phyloP scores from a whole-genome alignment of 371 early-diverging fungal genomes.

The Nematocida major region DNA sequence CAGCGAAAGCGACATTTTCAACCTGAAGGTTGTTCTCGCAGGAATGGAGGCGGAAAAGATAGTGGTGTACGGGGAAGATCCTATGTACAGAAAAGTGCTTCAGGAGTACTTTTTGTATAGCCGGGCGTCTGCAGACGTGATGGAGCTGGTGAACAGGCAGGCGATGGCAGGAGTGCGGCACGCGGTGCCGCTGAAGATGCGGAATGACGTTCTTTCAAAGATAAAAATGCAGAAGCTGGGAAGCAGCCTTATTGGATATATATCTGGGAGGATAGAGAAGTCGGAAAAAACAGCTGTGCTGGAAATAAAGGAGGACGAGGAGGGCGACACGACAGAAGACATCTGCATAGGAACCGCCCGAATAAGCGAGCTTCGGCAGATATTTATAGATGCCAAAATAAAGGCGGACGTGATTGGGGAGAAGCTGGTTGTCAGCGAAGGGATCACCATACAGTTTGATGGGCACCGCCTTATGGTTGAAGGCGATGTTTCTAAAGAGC shows the following conservation, averaged over 20 bases:
- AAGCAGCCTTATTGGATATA: slow-evolving; percentile 34
- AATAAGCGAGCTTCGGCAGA: slow-evolving; percentile 49
- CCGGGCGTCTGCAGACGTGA: neutral
- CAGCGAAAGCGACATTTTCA: slow-evolving; percentile 44
- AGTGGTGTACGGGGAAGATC: slow-evolving; percentile 18
- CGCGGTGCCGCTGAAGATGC: slow-evolving; percentile 45
- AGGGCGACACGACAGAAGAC: neutral
- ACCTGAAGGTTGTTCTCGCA: slow-evolving; percentile 7
- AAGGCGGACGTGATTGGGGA: slow-evolving; percentile 56
- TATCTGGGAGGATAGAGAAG: slow-evolving; percentile 13
- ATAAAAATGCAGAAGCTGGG: slow-evolving; percentile 48
- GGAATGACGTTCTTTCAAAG: slow-evolving; percentile 6
- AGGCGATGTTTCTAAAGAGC: slow-evolving; percentile 47
- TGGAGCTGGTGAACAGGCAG: slow-evolving; percentile 6
- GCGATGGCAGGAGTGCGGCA: slow-evolving; percentile 31
- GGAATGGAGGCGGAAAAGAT: slow-evolving; percentile 21
- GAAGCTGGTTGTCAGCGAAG: slow-evolving; percentile 48
- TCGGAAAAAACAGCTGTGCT: slow-evolving; percentile 24
- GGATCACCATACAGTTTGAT: slow-evolving; percentile 52
- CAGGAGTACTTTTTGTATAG: slow-evolving; percentile 11
- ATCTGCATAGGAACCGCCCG: slow-evolving; percentile 46
- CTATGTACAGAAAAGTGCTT: slow-evolving; percentile 14
- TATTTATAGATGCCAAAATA: slow-evolving; percentile 57
- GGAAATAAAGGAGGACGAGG: neutral
- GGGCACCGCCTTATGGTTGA: slow-evolving; percentile 39